Base-by-base conservation (phyloP, 805 yeast species). In the Dipodascopsis uninucleata region DNA sequence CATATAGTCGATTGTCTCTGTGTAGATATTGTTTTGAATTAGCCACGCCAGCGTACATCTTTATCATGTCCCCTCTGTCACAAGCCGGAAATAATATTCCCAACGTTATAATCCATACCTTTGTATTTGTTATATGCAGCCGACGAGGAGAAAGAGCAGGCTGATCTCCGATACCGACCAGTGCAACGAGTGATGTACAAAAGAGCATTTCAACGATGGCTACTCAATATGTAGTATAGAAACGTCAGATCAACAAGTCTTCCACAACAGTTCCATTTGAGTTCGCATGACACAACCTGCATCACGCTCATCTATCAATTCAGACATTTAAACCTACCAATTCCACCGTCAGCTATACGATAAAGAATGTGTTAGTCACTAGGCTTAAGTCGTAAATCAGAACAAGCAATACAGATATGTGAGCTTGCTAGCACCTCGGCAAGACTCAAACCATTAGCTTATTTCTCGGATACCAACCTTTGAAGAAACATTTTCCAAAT, bases 161-260 rank as follows among this genome's bases (percentile, higher is more conserved):
- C 51, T 76, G 82, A 43, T 81, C 85, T 2, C 89, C 90, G 39
- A 78, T 68, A 5, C 88, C 90, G 2, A 86, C 95, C 5, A 86
- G 69, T 0, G 95, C 96, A 20, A 93, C 76, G 29, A 90, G 71
- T 4, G 95, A 83, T 0, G 97, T 87, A 33, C 88, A 75, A 60
- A 88, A 90, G 21, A 90, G 75, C 97, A 93, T 89, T 61, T 88
- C 96, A 8, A 87, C 80, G 1, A 85, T 74, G 25, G 57, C 59
- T 56, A 22, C 6, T 17, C 4, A 5, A 44, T 10, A 5, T 32
- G 25, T 10, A 32, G 16, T 28, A 18, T 14, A 26, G 2, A 20
- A 18, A 21, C 17, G n/a, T 20, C 26, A 18, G n/a, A 17, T 35
- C 21, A 17, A 14, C n/a, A 5, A 34, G 20, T 17, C 16, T 35